phyloP scores from a whole-genome alignment of 495 filamentous ascomycete genomes.

The Penicillium desertorum region DNA sequence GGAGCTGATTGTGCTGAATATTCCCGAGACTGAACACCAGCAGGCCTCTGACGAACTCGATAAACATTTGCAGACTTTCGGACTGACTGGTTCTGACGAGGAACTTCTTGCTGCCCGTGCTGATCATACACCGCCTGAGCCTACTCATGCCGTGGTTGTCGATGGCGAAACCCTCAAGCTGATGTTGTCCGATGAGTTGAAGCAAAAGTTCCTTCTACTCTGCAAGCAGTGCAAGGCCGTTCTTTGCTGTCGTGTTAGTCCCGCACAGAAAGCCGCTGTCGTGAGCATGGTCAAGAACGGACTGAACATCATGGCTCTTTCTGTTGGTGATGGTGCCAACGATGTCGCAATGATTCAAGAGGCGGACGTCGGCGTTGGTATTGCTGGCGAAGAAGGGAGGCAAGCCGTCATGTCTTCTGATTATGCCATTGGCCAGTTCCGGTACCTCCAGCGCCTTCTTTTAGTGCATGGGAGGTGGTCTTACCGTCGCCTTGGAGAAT shows the following conservation, averaged over 20 bases:
- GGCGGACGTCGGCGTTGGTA: slow-evolving; percentile 96
- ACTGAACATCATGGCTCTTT: slow-evolving; percentile 94
- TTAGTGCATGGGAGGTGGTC: slow-evolving; percentile 97
- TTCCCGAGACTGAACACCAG: slow-evolving; percentile 68
- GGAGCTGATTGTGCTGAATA: slow-evolving; percentile 91
- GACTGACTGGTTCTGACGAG: slow-evolving; percentile 81
- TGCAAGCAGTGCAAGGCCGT: slow-evolving; percentile 98
- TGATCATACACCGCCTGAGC: slow-evolving; percentile 78
- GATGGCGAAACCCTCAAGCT: slow-evolving; percentile 93
- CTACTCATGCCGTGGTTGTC: slow-evolving; percentile 95
- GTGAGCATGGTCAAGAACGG: slow-evolving; percentile 93
- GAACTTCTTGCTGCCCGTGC: slow-evolving; percentile 76
- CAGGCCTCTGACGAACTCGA: slow-evolving; percentile 69
- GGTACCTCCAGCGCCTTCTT: slow-evolving; percentile 85
- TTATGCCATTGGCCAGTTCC: slow-evolving; percentile 97
- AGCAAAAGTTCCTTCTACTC: slow-evolving; percentile 88
- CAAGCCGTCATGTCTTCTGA: slow-evolving; percentile 99
- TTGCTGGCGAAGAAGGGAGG: slow-evolving; percentile 94
- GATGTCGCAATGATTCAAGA: slow-evolving; percentile 99
- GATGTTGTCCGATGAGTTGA: slow-evolving; percentile 76
- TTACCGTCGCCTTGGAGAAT: slow-evolving; percentile 88
- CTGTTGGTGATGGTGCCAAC: slow-evolving; percentile 96
- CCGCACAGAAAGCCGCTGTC: slow-evolving; percentile 96
- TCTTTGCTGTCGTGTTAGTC: slow-evolving; percentile 96
- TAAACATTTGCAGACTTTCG: slow-evolving; percentile 67